Evolutionary conservation across 148 eudicot species (phyloP), one percentile per base, ranked within the genome.

Genomic region (Chenopodium quinoa): DNA sequence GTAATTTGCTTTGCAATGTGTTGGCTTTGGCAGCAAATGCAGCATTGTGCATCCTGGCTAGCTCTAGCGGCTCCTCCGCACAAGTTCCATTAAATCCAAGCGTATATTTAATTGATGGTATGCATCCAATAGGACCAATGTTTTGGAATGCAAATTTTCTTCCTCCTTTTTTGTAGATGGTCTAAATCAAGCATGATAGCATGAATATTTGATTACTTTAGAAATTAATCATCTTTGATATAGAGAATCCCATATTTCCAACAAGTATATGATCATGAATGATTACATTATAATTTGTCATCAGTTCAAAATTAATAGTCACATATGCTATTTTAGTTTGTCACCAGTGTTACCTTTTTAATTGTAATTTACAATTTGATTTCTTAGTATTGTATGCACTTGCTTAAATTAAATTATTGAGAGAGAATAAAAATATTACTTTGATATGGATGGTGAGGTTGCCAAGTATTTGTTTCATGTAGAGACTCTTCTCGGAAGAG

Each of bases 131-230:
- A 1, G 90, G 88, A 34, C 88, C 90, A 1, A 86, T 71, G n/a
- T 82, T 84, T 46, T 86, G 90, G 83, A 88, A 88, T 17, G 87
- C 88, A 22, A 88, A 86, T 76, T 88, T 88, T 72, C 90, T 83
- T 13, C 84, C 88, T 47, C 90, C 90, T 71, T 75, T 46, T 11
- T 80, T 75, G 79, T 88, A 88, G 67, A 88, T 83, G 1, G 84
- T 84, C 90, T 88, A 37, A 37, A 68, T 70, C 50, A 62, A 62
- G 27, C 2, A 4, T 62, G n/a, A 62, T 58, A 12, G 6, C 19
- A 9, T 56, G 29, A 50, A 13, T 16, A 44, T 50, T 10, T 50
- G 5, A 58, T 58, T 58, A 4, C 3, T 58, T 17, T 58, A 4
- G 20, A 62, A 62, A 22, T 22, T 5, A 22, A 56, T 56, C 62